These are phyloP conservation scores for Amborella trichopoda DNA, from an alignment of 164 flowering plant genomes.

Conservation along the genomic window DNA sequence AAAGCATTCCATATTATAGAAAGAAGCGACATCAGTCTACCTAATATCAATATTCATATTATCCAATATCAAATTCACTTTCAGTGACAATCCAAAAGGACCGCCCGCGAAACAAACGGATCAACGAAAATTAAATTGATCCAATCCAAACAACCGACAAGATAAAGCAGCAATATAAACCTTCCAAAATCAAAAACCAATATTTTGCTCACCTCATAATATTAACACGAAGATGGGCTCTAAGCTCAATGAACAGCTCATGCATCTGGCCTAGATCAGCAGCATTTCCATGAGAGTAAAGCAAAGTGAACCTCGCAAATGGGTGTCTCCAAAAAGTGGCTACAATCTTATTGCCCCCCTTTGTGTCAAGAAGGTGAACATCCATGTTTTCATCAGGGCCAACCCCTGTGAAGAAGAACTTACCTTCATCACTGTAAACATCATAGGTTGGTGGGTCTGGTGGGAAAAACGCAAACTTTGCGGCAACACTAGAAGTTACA, in stretches of 20 bases:
- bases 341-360: conserved; percentile 67
- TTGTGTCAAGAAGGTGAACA: conserved; percentile 64
- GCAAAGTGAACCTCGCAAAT: conserved; percentile 57
- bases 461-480: conserved; percentile 90
- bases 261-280: conserved; percentile 95
- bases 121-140: background rate
- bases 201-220: conserved; percentile 93
- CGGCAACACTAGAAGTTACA: conserved; percentile 73
- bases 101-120: no score
- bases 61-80: no score
- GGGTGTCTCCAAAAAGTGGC: conserved; percentile 93
- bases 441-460: conserved; percentile 94
- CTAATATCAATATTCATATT: no score
- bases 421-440: conserved; percentile 50
- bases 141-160: background rate
- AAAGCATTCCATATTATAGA: no score
- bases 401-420: conserved; percentile 44
- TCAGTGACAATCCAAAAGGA: no score
- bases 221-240: conserved; percentile 86
- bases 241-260: conserved; percentile 87
- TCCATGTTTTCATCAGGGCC: conserved; percentile 65
- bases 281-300: conserved; percentile 95
- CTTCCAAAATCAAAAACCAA: background rate
- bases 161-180: conserved; percentile 2
- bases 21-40: no score